These are phyloP conservation scores for Cucurbita moschata DNA, from an alignment of 306 rosid species.

Conservation along the genomic window DNA sequence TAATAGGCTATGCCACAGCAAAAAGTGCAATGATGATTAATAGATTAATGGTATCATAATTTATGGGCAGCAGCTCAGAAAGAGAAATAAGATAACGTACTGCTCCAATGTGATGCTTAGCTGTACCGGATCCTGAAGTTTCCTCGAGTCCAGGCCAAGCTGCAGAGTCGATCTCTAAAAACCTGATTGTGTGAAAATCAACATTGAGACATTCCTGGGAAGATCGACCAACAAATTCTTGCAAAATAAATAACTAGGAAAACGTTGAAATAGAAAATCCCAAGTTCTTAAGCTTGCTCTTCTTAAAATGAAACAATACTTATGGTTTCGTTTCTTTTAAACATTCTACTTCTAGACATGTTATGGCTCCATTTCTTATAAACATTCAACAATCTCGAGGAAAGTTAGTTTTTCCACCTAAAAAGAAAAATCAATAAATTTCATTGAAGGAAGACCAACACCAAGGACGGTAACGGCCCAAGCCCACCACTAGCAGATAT, in stretches of 20 bases:
- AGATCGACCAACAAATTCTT: background rate
- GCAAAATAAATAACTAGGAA: background rate
- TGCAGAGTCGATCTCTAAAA: conserved; percentile 44
- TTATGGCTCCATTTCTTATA: background rate
- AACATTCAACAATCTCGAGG: background rate
- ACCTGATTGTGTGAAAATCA: conserved; percentile 24
- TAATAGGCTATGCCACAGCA: background rate
- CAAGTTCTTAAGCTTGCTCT: background rate
- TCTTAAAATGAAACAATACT: background rate
- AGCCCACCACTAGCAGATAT: too few species aligned
- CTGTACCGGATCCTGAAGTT: conserved; percentile 61
- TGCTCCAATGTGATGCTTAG: conserved; percentile 71
- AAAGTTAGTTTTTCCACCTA: background rate
- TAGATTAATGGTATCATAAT: background rate
- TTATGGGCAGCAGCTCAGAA: background rate
- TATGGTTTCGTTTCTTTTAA: background rate
- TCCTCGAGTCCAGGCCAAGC: conserved; percentile 91
- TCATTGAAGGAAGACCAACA: background rate
- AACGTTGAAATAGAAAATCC: background rate
- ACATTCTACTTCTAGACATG: background rate
- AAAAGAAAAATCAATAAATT: background rate
- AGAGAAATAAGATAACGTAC: conserved; percentile 26
- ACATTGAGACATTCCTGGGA: background rate
- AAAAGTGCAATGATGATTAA: background rate
- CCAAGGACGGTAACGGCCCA: background rate